Conservation (phyloP, 306 rosid genomes). For the Carpinus viminea region DNA sequence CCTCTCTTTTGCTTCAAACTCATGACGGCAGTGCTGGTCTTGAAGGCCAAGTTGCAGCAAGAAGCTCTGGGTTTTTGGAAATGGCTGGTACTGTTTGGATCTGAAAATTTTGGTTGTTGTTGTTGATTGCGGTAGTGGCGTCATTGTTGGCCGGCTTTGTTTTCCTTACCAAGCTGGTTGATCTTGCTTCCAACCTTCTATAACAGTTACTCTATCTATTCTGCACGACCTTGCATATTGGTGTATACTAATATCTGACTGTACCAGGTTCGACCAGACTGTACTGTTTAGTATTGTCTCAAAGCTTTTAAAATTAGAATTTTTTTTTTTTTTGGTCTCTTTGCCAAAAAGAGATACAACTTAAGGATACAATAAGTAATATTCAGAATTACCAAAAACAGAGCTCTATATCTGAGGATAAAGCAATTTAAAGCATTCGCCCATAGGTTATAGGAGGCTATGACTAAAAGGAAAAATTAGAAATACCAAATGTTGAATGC, state of each 20-base stretch:
- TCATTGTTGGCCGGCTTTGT: too few species aligned
- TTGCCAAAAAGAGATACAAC: background rate
- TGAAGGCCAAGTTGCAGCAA: too few species aligned
- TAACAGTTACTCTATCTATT: background rate
- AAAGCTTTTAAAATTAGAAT: background rate
- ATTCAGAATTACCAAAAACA: background rate
- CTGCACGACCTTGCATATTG: background rate
- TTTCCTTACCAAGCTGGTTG: too few species aligned
- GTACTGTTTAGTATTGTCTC: background rate
- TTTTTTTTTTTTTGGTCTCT: background rate
- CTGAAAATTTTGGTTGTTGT: too few species aligned
- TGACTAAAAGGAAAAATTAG: background rate
- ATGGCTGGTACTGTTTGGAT: too few species aligned
- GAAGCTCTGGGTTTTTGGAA: too few species aligned
- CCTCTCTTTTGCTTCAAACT: too few species aligned
- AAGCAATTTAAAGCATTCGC: background rate
- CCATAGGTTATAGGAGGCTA: background rate
- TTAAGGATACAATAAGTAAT: background rate
- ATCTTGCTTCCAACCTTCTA: too few species aligned
- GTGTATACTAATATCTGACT: background rate
- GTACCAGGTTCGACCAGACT: background rate
- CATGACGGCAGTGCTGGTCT: too few species aligned
- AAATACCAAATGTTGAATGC: constrained; percentile 1
- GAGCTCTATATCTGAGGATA: background rate
- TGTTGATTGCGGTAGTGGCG: too few species aligned